These are phyloP conservation scores for Agaricus subrufescens DNA, from an alignment of 768 basidiomycete species.

Conservation along the genomic window DNA sequence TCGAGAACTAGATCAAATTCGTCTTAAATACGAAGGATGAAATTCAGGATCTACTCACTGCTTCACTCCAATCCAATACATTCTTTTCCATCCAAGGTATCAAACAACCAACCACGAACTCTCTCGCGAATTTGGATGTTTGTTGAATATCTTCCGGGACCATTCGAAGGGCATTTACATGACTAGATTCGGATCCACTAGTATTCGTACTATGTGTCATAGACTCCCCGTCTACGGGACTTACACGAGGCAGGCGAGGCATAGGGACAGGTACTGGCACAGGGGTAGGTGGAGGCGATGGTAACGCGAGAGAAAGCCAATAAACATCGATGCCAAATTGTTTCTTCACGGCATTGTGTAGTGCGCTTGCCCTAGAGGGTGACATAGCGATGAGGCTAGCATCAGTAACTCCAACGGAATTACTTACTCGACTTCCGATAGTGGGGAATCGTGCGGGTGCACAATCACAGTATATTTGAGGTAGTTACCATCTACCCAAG, in stretches of 20 bases:
- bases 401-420: slow-evolving; percentile 3
- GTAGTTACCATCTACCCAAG: slow-evolving; percentile 75
- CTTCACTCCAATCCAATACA: slow-evolving; percentile 92
- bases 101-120: slow-evolving; percentile 85
- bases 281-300: slow-evolving; percentile 58
- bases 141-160: slow-evolving; percentile 70
- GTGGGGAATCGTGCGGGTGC: slow-evolving; percentile 62
- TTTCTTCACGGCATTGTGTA: slow-evolving; percentile 85
- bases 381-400: background rate
- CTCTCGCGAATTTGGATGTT: slow-evolving; percentile 74
- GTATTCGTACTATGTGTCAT: slow-evolving; percentile 9
- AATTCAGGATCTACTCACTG: slow-evolving; percentile 32
- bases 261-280: slow-evolving; percentile 61
- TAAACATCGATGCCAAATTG: slow-evolving; percentile 78
- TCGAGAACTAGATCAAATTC: slow-evolving; percentile 8
- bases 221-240: slow-evolving; percentile 28
- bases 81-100: slow-evolving; percentile 97
- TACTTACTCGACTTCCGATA: slow-evolving; percentile 79
- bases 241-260: slow-evolving; percentile 61
- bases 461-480: slow-evolving; percentile 75
- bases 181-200: slow-evolving; percentile 17
- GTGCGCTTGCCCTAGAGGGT: slow-evolving; percentile 56
- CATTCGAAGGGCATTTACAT: slow-evolving; percentile 45
- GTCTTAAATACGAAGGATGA: background rate
- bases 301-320: slow-evolving; percentile 59